Base-by-base conservation (phyloP, 2,329 filamentous ascomycete species). In the Aspergillus texensis region DNA sequence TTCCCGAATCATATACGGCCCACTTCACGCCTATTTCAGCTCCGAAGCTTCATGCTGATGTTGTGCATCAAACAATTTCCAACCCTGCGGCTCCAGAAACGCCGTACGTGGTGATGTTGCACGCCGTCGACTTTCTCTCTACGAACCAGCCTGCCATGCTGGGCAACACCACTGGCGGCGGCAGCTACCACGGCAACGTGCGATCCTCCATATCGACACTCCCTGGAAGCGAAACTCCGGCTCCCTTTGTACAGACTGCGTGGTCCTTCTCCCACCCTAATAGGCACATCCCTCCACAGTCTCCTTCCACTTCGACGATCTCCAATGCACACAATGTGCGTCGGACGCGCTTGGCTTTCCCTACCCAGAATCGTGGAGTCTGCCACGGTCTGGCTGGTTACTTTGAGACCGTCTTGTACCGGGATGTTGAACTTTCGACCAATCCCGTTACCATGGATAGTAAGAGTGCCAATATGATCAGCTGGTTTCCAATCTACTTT, bases 401-500 rank as follows among this genome's bases (percentile, higher is more conserved):
- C 77, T 99, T 99, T 76, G 95, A 99, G 80, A 93, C 93, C 0
- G 92, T 96, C n/a, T 84, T 99, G 24, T 99, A 98, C 75, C 85
- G 81, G 1, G 89, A 88, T 70, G 87, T 97, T 5, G 94, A 98
- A 81, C 85, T 99, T 64, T 96, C 93, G 73, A 99, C 91, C 4
- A 91, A 97, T 72, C 96, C 95, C 0, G 91, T 96, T 67, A 92
- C 90, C 34, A 98, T 99, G 80, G 92, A 95, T 61, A 82, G 83
- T 62, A 98, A 98, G 86, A 97, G 93, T 83, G 91, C 91, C 74
- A 94, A 96, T 72, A 99, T 99, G 96, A 96, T 97, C 67, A 96
- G 92, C 61, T 99, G 95, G 95, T 99, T 99, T 77, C 95, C 95
- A 1, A 98, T 99, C 34, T 97, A 94, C 81, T 99, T 99, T 75